These are phyloP conservation scores for Aphanomyces cochlioides DNA, from an alignment of 352 stramenopile genomes.

Conservation along the genomic window DNA sequence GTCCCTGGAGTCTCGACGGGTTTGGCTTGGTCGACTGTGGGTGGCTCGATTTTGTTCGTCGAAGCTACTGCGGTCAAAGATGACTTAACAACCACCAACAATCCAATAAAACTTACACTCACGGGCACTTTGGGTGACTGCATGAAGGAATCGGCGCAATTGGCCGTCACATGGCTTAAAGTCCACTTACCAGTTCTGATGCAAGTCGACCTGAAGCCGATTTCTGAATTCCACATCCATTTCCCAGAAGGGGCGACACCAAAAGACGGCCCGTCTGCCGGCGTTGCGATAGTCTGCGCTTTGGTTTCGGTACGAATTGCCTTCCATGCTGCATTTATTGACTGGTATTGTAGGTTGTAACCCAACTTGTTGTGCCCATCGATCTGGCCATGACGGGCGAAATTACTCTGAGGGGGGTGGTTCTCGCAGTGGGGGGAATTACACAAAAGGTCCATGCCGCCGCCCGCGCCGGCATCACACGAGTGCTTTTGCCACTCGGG, in stretches of 20 bases:
- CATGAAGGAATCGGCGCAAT: conserved; percentile 86
- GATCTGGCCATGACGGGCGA: conserved; percentile 88
- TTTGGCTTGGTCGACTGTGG: conserved; percentile 78
- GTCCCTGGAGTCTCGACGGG: conserved; percentile 70
- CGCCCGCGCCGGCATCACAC: conserved; percentile 79
- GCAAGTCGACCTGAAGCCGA: conserved; percentile 45
- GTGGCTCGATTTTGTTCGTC: conserved; percentile 81
- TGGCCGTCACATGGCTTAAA: conserved; percentile 80
- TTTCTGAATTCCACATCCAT: conserved; percentile 82
- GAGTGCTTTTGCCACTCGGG: conserved; percentile 65
- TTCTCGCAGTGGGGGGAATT: conserved; percentile 88
- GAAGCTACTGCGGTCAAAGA: conserved; percentile 57
- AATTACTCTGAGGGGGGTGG: conserved; percentile 80
- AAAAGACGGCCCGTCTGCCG: conserved; percentile 87
- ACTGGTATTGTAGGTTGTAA: conserved; percentile 35
- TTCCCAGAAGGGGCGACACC: conserved; percentile 86
- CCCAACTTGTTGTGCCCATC: conserved; percentile 45
- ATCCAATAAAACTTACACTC: conserved; percentile 48
- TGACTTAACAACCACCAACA: conserved; percentile 31
- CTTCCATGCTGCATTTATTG: conserved; percentile 35
- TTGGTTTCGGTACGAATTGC: conserved; percentile 56
- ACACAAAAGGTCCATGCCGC: conserved; percentile 88
- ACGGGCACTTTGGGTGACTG: conserved; percentile 79
- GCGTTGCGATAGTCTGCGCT: conserved; percentile 81
- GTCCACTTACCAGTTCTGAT: conserved; percentile 44